Percentiles rank a stretch among this genome's conserved stretches.
phyloP scores from a whole-genome alignment of 1,284 basidiomycete species.

The Sparassis latifolia region DNA sequence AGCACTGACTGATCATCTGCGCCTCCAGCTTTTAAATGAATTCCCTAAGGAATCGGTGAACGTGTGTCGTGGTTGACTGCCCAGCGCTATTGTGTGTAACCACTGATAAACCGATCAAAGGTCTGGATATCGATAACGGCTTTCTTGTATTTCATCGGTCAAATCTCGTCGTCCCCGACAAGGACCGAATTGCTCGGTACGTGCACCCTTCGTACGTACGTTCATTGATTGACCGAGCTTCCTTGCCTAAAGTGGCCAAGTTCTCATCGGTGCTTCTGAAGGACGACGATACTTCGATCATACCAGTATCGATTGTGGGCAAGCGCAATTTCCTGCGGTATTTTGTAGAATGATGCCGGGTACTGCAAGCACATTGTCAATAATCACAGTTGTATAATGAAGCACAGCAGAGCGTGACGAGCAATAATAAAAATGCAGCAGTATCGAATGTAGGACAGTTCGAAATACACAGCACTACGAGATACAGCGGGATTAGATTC shows the following conservation, averaged over 20 bases:
- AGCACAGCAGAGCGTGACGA: too few species aligned
- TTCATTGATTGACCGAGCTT: background rate
- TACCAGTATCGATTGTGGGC: slow-evolving; percentile 42
- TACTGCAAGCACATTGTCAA: too few species aligned
- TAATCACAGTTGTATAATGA: too few species aligned
- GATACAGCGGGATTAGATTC: too few species aligned
- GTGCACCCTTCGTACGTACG: slow-evolving; percentile 4
- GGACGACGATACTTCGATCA: slow-evolving; percentile 35
- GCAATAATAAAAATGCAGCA: too few species aligned
- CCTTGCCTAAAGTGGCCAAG: slow-evolving; percentile 35
- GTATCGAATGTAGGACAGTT: too few species aligned
- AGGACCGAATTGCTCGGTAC: slow-evolving; percentile 35
- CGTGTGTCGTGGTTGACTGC: slow-evolving; percentile 27
- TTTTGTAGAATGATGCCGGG: slow-evolving; percentile 36
- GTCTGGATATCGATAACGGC: slow-evolving; percentile 72
- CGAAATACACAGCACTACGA: too few species aligned
- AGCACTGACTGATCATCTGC: slow-evolving; percentile 3
- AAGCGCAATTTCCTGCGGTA: slow-evolving; percentile 51
- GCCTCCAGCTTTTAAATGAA: slow-evolving; percentile 37
- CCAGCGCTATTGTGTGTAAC: too few species aligned
- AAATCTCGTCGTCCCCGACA: slow-evolving; percentile 25
- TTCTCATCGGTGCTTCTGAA: slow-evolving; percentile 59
- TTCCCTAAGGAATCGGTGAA: slow-evolving; percentile 53
- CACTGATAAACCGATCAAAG: background rate
- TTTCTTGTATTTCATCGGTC: slow-evolving; percentile 57